These are phyloP conservation scores for Barnettozyma populi DNA, from an alignment of 805 yeast genomes.

Conservation along the genomic window DNA sequence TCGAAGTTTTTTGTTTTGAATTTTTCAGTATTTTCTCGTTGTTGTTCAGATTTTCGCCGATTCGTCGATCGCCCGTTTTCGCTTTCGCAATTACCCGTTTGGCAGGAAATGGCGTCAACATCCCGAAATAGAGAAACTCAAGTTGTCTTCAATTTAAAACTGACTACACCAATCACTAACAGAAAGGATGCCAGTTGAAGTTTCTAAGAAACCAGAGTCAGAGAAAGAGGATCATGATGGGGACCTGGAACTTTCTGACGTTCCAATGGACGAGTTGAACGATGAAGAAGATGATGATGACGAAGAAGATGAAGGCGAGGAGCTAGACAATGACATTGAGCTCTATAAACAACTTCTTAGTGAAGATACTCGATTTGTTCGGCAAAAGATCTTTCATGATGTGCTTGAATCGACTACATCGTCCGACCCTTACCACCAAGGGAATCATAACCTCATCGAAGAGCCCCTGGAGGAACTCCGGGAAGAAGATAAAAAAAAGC, in stretches of 20 bases:
- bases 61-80: neutral
- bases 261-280: constrained; percentile 22
- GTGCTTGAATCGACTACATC: neutral
- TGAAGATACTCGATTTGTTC: constrained; percentile 19
- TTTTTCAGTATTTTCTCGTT: neutral
- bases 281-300: constrained; percentile 13
- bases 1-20: neutral
- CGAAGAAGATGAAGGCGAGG: constrained; percentile 13
- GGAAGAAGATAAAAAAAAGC: constrained; percentile 52
- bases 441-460: constrained; percentile 1
- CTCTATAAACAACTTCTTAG: constrained; percentile 11
- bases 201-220: neutral
- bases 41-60: neutral
- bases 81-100: neutral
- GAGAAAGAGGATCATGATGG: constrained; percentile 8
- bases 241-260: constrained; percentile 26
- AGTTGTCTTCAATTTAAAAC: neutral
- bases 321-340: constrained; percentile 9
- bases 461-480: constrained; percentile 30
- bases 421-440: neutral
- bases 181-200: neutral
- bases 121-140: neutral
- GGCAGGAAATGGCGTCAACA: neutral
- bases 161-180: neutral
- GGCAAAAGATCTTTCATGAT: constrained; percentile 14